These are phyloP conservation scores for Populus simonii DNA, from an alignment of 345 rosid genomes.

Conservation along the genomic window DNA sequence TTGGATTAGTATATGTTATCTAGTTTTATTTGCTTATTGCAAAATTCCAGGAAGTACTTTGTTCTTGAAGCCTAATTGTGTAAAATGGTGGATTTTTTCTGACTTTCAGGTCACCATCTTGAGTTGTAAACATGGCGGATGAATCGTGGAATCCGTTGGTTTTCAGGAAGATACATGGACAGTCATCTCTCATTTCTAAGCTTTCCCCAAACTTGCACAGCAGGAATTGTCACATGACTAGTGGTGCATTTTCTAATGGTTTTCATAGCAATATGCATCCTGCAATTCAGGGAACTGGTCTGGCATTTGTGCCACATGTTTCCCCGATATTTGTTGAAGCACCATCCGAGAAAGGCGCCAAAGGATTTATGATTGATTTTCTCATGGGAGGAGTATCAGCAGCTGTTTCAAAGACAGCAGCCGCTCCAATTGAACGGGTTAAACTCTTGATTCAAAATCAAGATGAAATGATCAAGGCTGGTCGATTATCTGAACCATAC, in stretches of 20 bases:
- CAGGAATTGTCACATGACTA: slow-evolving; percentile 6
- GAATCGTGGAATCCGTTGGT: slow-evolving; percentile 54
- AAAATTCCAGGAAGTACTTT: neutral
- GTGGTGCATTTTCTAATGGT: neutral
- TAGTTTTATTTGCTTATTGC: neutral
- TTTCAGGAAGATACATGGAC: slow-evolving; percentile 49
- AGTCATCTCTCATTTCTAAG: slow-evolving; percentile 40
- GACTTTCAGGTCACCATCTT: slow-evolving; percentile 13
- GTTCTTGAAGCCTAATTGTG: neutral
- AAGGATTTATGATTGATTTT: slow-evolving; percentile 25
- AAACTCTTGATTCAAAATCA: slow-evolving; percentile 34
- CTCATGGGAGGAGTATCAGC: slow-evolving; percentile 34
- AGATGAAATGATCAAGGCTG: slow-evolving; percentile 33
- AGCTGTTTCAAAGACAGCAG: slow-evolving; percentile 30
- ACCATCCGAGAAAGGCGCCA: slow-evolving; percentile 29
- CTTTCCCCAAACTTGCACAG: slow-evolving; percentile 36
- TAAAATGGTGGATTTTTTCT: neutral
- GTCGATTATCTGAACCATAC: slow-evolving; percentile 27
- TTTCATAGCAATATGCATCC: neutral
- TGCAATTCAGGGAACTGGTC: slow-evolving; percentile 4
- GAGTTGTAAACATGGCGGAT: slow-evolving; percentile 51
- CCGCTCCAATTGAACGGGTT: slow-evolving; percentile 34
- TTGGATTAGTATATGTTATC: neutral
- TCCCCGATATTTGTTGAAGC: slow-evolving; percentile 25
- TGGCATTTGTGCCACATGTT: neutral